phyloP scores from a whole-genome alignment of 2,329 filamentous ascomycete genomes.

The Sporothrix mexicana region DNA sequence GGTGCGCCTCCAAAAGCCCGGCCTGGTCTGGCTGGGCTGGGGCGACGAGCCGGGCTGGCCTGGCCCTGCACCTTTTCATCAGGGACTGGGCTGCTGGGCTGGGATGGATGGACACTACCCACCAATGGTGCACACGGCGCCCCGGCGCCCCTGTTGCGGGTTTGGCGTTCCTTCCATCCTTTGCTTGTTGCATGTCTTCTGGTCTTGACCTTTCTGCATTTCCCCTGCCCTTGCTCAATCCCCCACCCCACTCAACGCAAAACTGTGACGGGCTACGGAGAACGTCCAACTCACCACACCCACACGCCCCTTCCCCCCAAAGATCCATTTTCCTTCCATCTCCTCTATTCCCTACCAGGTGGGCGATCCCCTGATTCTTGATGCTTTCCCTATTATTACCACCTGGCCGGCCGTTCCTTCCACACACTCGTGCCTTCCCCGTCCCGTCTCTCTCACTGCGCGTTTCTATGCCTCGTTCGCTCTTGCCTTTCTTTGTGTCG shows the following conservation, averaged over 20 bases:
- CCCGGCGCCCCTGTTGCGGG: conserved; percentile 26
- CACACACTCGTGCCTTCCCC: background rate
- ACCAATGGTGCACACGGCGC: conserved; percentile 28
- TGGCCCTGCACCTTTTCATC: conserved; percentile 17
- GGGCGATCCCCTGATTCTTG: conserved; percentile 15
- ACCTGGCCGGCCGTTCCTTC: conserved; percentile 14
- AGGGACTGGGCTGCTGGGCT: conserved; percentile 22
- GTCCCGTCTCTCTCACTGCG: conserved; percentile 6
- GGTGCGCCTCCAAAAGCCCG: conserved; percentile 20
- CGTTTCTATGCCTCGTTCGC: conserved; percentile 16
- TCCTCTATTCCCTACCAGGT: conserved; percentile 17
- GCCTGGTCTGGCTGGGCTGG: conserved; percentile 15
- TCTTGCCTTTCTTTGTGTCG: conserved; percentile 20
- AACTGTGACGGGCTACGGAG: conserved; percentile 23
- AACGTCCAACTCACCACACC: conserved; percentile 22
- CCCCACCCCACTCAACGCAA: conserved; percentile 22
- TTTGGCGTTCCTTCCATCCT: conserved; percentile 28
- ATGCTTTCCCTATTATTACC: conserved; percentile 12
- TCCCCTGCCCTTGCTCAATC: background rate
- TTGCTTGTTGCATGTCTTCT: conserved; percentile 19
- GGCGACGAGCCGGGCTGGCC: conserved; percentile 16
- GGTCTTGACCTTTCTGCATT: conserved; percentile 11
- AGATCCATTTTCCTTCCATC: conserved; percentile 16
- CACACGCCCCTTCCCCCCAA: conserved; percentile 1
- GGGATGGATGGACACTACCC: conserved; percentile 12